phyloP scores from a whole-genome alignment of 2,329 filamentous ascomycete species.

The Aspergillus vadensis region DNA sequence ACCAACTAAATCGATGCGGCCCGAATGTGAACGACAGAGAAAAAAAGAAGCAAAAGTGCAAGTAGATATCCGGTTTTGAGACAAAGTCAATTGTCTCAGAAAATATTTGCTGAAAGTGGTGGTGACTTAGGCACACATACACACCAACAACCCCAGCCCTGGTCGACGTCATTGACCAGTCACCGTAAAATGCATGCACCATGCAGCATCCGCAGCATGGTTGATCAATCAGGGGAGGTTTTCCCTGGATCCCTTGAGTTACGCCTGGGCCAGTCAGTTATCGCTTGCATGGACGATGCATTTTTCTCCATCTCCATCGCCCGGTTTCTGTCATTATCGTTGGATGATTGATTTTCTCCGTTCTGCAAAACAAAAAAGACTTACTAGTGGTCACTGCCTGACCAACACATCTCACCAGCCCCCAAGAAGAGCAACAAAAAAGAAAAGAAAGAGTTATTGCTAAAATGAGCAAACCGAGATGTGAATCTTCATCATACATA shows the following conservation, averaged over 20 bases:
- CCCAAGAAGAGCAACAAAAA: neutral
- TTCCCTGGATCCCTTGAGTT: neutral
- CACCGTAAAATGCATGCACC: neutral
- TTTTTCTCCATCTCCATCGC: neutral
- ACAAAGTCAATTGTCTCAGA: conserved; percentile 3
- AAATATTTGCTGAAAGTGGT: too few species aligned
- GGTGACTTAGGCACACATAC: neutral
- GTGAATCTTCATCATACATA: neutral
- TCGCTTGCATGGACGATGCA: conserved; percentile 9
- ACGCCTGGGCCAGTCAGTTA: neutral
- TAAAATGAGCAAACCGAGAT: neutral
- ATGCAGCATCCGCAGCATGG: conserved; percentile 1
- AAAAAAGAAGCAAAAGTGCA: conserved; percentile 1
- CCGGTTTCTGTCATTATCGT: neutral
- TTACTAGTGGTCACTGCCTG: neutral
- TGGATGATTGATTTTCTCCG: conserved; percentile 7
- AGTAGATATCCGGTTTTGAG: neutral
- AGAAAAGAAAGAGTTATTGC: neutral
- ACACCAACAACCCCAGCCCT: too few species aligned
- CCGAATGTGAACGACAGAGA: neutral
- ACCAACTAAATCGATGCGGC: neutral
- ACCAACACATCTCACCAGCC: neutral
- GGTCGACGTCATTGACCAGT: conserved; percentile 8
- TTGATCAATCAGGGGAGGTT: conserved; percentile 8
- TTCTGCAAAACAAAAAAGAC: neutral